phyloP scores from a whole-genome alignment of 2,329 filamentous ascomycete species.

The Fusarium coicis region DNA sequence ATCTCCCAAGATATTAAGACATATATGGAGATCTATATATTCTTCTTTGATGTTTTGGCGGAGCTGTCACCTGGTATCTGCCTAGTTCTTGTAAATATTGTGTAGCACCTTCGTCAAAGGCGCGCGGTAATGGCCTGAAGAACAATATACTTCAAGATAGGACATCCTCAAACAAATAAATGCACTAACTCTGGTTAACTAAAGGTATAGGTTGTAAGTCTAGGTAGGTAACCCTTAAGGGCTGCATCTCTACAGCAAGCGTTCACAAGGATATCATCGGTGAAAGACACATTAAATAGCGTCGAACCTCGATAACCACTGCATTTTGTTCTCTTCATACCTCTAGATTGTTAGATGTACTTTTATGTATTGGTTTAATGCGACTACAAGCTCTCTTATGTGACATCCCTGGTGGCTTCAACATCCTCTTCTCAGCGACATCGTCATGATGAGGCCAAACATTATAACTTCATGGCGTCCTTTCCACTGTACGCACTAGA shows the following conservation, averaged over 20 bases:
- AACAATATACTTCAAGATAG: no score
- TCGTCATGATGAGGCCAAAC: not conserved
- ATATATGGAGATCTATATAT: no score
- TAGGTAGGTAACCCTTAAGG: no score
- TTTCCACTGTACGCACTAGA: not conserved
- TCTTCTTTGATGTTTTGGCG: not conserved
- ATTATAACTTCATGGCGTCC: not conserved
- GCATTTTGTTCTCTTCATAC: not conserved
- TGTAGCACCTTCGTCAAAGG: not conserved
- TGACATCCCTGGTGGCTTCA: no score
- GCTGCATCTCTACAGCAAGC: not conserved
- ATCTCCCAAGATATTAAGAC: no score
- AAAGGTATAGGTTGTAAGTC: not conserved
- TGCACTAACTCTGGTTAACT: not conserved
- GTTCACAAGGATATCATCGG: not conserved
- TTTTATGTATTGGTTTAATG: not conserved
- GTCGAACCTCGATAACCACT: no score
- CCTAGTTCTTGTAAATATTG: not conserved
- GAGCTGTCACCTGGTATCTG: not conserved
- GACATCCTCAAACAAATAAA: not conserved
- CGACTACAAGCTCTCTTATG: not conserved
- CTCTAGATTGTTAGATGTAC: no score
- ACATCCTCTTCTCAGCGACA: not conserved
- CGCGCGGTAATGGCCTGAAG: not conserved
- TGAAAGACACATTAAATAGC: not conserved